Base-by-base conservation (phyloP, 768 basidiomycete species). In the Leccinum olivaceopallidum region DNA sequence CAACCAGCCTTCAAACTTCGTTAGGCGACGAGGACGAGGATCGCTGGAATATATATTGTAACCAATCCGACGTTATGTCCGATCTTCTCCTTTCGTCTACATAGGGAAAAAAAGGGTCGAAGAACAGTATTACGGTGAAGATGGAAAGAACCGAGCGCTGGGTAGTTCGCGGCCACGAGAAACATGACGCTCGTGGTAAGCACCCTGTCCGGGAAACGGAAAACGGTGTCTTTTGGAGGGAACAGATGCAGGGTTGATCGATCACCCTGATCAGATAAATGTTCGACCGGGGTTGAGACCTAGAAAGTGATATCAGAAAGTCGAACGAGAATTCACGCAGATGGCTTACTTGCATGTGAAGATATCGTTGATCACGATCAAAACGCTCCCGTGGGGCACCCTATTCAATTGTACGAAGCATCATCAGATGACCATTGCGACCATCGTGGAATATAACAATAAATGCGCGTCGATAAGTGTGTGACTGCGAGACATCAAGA, bases 361-460 rank as follows among this genome's bases (percentile, higher is more conserved):
- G 34, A 51, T 42, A 24, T 20, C 3, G 10, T 37, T 37, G 26
- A 18, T 16, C 83, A 22, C 6, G 20, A 22, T 47, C 44, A 13
- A 47, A 47, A 47, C 20, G 20, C 10, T 47, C 44, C 44, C 20
- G 44, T 47, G 44, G 20, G 20, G 44, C 12, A 47, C 2, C 12
- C 44, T 47, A 47, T 47, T 47, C 44, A 47, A 63, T n/a, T 37
- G 22, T 22, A 62, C 26, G 18, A 13, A 37, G 14, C 6, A 7
- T 20, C 20, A 18, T 39, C 37, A n/a, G 12, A 16, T 24, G 26
- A 8, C 48, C 12, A 13, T 30, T 22, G 26, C 8, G 34, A 47
- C 48, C 36, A 34, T 10, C 18, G 22, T 26, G 26, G 9, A 14
- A 32, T 8, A 51, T 8, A 36, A 37, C 26, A 16, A 32, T 32